Base-by-base conservation (phyloP, 495 filamentous ascomycete species). In the Bombardia bombarda region DNA sequence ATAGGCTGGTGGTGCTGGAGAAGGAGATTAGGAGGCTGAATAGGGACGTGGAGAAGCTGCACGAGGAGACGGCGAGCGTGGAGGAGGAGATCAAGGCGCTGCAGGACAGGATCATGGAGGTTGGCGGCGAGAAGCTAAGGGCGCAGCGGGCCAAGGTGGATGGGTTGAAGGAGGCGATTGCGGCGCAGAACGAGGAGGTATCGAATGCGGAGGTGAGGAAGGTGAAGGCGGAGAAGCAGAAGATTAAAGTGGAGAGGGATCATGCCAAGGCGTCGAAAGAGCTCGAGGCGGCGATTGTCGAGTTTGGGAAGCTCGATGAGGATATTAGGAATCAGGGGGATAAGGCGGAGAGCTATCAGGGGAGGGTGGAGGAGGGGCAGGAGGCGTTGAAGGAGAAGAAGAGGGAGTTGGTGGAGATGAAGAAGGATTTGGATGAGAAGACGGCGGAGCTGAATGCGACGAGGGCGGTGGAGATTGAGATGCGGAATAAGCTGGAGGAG, bases 91-190 rank as follows among this genome's bases (percentile, higher is more conserved):
- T 98, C 51, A 87, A 92, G 63, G 70, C 67, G 2, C 72, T 98
- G 16, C 90, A 97, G 60, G 83, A 86, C 69, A 93, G 92, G 70
- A 97, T 98, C 53, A 96, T 97, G 90, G 84, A 95, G 63, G 81
- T 93, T 42, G 92, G 92, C 46, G 92, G 92, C 66, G 89, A 96
- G 33, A 83, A 85, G 58, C 79, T 98, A 8, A 80, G 92, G 34
- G 77, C 81, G 19, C 90, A 97, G 57, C 90, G 92, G 53, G 83
- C 86, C 23, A 95, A 85, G 65, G 90, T 98, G n/a, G 92, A 97
- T 62, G 79, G 84, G 19, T 65, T 89, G 38, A 92, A 89, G 59
- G 86, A 90, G 57, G 86, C 94, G 58, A 85, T 95, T 42, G 72
- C 83, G 42, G 75, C 82, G 13, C 69, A 93, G 23, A 79, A 80